Evolutionary conservation across 208 protist genomes (phyloP).

Genomic region (Trypanosoma brucei): DNA sequence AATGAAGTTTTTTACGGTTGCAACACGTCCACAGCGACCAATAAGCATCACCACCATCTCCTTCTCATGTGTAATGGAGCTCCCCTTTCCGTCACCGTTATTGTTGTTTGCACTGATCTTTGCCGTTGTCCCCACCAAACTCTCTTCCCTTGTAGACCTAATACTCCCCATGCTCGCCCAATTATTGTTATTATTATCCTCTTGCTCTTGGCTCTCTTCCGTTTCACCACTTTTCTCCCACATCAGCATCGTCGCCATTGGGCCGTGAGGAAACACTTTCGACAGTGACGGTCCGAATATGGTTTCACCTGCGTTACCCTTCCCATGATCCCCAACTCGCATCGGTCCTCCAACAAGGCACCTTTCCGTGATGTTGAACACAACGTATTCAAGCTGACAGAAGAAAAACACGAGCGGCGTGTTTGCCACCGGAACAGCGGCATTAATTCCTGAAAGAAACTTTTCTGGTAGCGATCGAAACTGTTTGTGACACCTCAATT

Average conservation of each 20-base stretch:
- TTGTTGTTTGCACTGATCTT: neutral
- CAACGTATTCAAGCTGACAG: slow-evolving; percentile 41
- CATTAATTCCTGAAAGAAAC: slow-evolving; percentile 38
- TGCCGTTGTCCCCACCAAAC: no score
- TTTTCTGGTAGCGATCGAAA: slow-evolving; percentile 38
- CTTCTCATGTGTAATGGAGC: neutral
- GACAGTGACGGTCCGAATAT: slow-evolving; percentile 10
- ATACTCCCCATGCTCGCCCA: neutral
- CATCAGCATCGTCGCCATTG: slow-evolving; percentile 24
- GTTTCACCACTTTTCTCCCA: neutral
- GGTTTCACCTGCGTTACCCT: slow-evolving; percentile 3
- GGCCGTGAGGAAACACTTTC: slow-evolving; percentile 26
- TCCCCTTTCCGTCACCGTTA: neutral
- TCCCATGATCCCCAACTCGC: slow-evolving; percentile 9
- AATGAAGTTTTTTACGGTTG: slow-evolving; percentile 14
- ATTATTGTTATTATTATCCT: neutral
- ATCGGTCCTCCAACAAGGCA: slow-evolving; percentile 11
- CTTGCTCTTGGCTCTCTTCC: neutral
- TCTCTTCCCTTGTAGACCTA: no score
- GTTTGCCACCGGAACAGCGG: slow-evolving; percentile 35
- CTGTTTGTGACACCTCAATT: slow-evolving; percentile 18
- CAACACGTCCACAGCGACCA: slow-evolving; percentile 19
- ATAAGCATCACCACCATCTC: slow-evolving; percentile 20
- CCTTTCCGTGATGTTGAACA: slow-evolving; percentile 41
- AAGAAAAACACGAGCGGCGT: slow-evolving; percentile 61